Evolutionary conservation across 371 early-diverging fungal species (phyloP), one percentile per base, ranked within the genome.

Genomic region (Saksenaea vasiformis): DNA sequence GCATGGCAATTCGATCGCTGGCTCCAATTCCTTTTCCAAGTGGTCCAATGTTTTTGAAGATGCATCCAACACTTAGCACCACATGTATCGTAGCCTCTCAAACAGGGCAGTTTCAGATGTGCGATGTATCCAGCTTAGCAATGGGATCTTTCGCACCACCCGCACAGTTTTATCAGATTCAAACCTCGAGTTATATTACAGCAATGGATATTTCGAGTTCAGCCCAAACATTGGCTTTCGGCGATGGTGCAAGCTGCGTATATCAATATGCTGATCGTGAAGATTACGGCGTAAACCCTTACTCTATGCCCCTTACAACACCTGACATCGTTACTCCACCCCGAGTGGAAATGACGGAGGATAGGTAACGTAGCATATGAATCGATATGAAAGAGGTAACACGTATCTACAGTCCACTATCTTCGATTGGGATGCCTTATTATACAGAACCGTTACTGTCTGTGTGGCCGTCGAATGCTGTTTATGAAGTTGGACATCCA

Each of bases 401-500:
- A 37, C 8, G 43, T 4, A 0, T 19, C 22, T 17, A 43, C 54
- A 27, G 86, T 44, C 93, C 96, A 1, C 73, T 97, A 7, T 91
- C 91, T 0, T 71, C 83, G 0, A 77, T 96, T 11, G 94, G 94
- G 0, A 86, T 91, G 85, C 94, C 94, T 2, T 87, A 90, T 68
- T 93, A 93, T 64, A 83, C 82, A 41, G 89, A 90, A 22, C 89
- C 80, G 13, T 73, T 95, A 13, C 73, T 93, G 4, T 92, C 93
- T 3, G 84, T 83, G 0, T 93, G 92, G 93, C 90, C 93, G 11
- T 60, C 77, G 2, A 76, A 82, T 47, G 70, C 85, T 22, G 69
- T 81, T 5, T 88, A 84, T 64, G 85, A 85, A 24, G 89, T 90
- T 0, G 92, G 91, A 11, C 78, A 83, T 36, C 92, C 91, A 2